Evolutionary conservation across 176 grass and related monocot species (phyloP), one percentile per base, ranked within the genome.

Genomic region (Panicum miliaceum): DNA sequence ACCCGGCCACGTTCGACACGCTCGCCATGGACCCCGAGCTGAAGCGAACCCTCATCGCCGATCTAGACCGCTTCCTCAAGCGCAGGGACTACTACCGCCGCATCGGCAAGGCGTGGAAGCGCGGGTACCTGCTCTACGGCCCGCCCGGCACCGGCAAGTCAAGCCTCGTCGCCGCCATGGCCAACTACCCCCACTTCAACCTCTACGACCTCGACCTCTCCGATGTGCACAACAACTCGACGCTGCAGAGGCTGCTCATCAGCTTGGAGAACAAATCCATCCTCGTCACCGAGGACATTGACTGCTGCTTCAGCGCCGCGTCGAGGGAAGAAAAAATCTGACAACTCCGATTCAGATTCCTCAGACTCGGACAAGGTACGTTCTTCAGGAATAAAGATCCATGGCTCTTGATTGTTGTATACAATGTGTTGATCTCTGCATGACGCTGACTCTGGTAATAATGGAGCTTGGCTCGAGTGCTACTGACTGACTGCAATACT

Each of bases 1-100:
- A 95, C 86, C 93, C 93, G 12, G 66, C 90, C 48, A 92, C 40
- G 14, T 95, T 95, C 84, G 75, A 90, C 40, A 95, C 93, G 2
- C 53, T 94, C 25, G 87, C 87, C 78, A 90, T 94, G 79, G 74
- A 94, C 36, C 63, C 82, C 2, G 43, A 3, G 15, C 38, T 70
- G 3, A 70, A 78, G 74, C 74, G 2, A 13, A 9, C 27, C 64
- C 2, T 85, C 40, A 0, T 46, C 12, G 64, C 8, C 45, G 88
- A 90, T 57, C 73, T 90, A 48, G 42, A 68, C 15, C 19, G 43
- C 0, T 90, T 90, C 89, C 7, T 63, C 0, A 59, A 73, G 57
- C 15, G 66, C 6, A 91, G 64, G 77, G 64, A 82, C 14, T 81
- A 88, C 81, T 91, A 91, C 85, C 42, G 50, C 3, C 62, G 76